Evolutionary conservation across 176 grass and related monocot species (phyloP).

Genomic region (Musa itinerans): DNA sequence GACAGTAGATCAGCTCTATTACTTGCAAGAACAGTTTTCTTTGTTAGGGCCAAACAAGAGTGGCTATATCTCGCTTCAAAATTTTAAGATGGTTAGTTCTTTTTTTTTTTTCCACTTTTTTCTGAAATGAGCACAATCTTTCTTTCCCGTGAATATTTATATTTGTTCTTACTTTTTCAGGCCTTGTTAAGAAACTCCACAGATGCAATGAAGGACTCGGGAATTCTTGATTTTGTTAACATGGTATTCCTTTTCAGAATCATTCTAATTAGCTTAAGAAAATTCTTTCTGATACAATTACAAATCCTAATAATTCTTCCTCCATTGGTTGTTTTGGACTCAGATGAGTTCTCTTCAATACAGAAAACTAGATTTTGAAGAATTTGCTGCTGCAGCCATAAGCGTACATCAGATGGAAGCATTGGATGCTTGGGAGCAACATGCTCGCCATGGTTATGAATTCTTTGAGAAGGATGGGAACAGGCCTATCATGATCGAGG

Average conservation of each 20-base stretch:
- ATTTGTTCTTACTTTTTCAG: slow-evolving; percentile 22
- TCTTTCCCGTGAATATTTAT: not conserved
- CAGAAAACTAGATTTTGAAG: slow-evolving; percentile 96
- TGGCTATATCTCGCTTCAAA: slow-evolving; percentile 91
- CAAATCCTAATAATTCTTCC: not conserved
- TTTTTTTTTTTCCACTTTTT: not conserved
- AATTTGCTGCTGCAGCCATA: slow-evolving; percentile 83
- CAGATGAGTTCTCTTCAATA: slow-evolving; percentile 98
- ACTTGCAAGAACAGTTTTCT: slow-evolving; percentile 84
- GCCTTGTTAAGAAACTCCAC: slow-evolving; percentile 83
- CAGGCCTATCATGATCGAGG: slow-evolving; percentile 95
- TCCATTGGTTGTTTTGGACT: slow-evolving; percentile 1
- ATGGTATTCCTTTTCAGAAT: slow-evolving; percentile 31
- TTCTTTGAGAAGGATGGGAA: slow-evolving; percentile 98
- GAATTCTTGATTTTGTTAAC: slow-evolving; percentile 87
- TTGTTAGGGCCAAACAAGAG: slow-evolving; percentile 81
- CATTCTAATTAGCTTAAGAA: not conserved
- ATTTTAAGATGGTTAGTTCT: slow-evolving; percentile 70
- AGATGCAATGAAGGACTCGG: slow-evolving; percentile 92
- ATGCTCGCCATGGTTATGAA: slow-evolving; percentile 69
- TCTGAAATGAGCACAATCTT: not conserved
- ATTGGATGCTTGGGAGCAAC: slow-evolving; percentile 94
- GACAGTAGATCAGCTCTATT: slow-evolving; percentile 69
- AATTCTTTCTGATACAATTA: not conserved
- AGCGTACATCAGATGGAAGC: slow-evolving; percentile 98